phyloP scores from a whole-genome alignment of 1,284 basidiomycete species.

The Cryptococcus hybrid region DNA sequence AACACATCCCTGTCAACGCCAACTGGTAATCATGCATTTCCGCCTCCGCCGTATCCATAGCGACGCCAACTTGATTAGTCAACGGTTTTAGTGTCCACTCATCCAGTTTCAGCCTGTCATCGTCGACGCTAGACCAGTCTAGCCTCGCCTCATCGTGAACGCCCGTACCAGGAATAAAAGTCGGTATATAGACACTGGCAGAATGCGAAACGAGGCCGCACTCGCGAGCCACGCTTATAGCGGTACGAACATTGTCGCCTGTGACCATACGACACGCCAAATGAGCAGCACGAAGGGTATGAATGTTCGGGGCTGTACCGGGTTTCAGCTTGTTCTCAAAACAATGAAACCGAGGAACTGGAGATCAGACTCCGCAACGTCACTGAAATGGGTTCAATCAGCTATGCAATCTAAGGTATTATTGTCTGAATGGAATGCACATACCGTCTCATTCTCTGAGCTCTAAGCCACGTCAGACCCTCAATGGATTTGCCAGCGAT shows the following conservation, averaged over 20 bases:
- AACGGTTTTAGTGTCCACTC: slow-evolving; percentile 78
- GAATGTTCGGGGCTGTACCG: slow-evolving; percentile 88
- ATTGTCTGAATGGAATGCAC: slow-evolving; percentile 20
- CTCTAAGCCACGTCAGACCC: slow-evolving; percentile 93
- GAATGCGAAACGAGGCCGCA: slow-evolving; percentile 86
- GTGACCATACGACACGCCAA: slow-evolving; percentile 97
- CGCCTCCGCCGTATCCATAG: slow-evolving; percentile 65
- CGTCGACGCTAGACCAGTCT: slow-evolving; percentile 92
- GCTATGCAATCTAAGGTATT: background rate
- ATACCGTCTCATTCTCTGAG: slow-evolving; percentile 91
- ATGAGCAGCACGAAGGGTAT: slow-evolving; percentile 82
- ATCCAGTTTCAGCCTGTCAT: slow-evolving; percentile 80
- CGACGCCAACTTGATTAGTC: slow-evolving; percentile 57
- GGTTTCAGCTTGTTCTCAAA: slow-evolving; percentile 97
- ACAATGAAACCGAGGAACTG: slow-evolving; percentile 95
- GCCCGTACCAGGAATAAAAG: slow-evolving; percentile 76
- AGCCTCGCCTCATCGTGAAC: slow-evolving; percentile 65
- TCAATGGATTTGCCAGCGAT: slow-evolving; percentile 96
- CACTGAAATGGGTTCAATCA: slow-evolving; percentile 55
- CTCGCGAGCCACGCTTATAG: slow-evolving; percentile 94
- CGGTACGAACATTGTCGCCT: slow-evolving; percentile 95
- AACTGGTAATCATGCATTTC: slow-evolving; percentile 79
- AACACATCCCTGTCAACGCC: slow-evolving; percentile 94
- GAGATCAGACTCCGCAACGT: slow-evolving; percentile 88
- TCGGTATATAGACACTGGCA: slow-evolving; percentile 86